These are phyloP conservation scores for Tetrastigma voinierianum DNA, from an alignment of 164 flowering plant species.

Conservation along the genomic window DNA sequence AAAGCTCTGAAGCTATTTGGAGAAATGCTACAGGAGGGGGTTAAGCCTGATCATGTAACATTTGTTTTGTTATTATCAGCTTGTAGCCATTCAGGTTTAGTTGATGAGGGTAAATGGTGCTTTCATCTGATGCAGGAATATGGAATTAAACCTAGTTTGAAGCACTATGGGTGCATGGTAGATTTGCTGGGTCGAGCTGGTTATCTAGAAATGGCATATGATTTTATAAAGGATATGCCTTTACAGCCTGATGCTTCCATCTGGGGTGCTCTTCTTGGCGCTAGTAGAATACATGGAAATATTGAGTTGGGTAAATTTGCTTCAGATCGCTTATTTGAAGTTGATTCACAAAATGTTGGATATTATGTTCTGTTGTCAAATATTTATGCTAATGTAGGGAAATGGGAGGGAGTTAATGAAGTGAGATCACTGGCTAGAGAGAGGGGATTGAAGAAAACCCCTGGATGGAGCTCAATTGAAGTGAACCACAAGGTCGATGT, in stretches of 20 bases:
- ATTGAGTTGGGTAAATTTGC: slow-evolving; percentile 52
- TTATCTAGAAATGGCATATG: slow-evolving; percentile 43
- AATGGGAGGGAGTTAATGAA: slow-evolving; percentile 58
- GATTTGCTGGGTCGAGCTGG: slow-evolving; percentile 72
- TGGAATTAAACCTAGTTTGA: slow-evolving; percentile 46
- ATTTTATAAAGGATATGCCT: slow-evolving; percentile 55
- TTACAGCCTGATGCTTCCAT: slow-evolving; percentile 55
- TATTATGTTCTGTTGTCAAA: slow-evolving; percentile 68
- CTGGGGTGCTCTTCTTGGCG: slow-evolving; percentile 73
- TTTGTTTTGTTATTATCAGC: slow-evolving; percentile 57
- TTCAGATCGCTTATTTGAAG: slow-evolving; percentile 44
- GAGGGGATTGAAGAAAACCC: slow-evolving; percentile 66
- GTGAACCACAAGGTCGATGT: slow-evolving; percentile 45
- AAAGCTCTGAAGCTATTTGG: slow-evolving; percentile 41
- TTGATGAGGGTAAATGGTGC: slow-evolving; percentile 46
- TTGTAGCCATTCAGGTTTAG: slow-evolving; percentile 72
- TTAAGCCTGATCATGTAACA: slow-evolving; percentile 57
- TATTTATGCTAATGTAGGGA: slow-evolving; percentile 56
- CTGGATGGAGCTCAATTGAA: slow-evolving; percentile 78
- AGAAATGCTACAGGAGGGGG: slow-evolving; percentile 47
- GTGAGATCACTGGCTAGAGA: slow-evolving; percentile 55
- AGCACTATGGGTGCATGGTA: slow-evolving; percentile 77
- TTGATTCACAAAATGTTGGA: slow-evolving; percentile 66
- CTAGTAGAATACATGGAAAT: slow-evolving; percentile 59
- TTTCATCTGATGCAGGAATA: slow-evolving; percentile 48